These are phyloP conservation scores for Orbilia quercus DNA, from an alignment of 2,329 filamentous ascomycete species.

Conservation along the genomic window DNA sequence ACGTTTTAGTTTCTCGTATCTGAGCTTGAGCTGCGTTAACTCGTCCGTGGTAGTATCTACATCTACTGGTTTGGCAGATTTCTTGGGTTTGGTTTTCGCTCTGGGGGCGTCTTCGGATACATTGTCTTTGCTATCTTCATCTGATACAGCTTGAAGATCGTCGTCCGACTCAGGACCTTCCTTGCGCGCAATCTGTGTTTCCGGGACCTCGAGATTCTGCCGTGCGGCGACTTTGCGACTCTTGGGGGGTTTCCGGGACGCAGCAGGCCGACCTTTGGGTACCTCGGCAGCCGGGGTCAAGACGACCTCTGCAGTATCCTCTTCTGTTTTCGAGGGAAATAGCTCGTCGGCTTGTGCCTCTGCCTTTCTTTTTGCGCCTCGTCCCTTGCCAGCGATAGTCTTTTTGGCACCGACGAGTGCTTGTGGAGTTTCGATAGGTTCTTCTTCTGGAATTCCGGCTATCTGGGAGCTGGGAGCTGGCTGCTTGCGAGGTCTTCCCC, in stretches of 20 bases:
- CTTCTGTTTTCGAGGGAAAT: not conserved
- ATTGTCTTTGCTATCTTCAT: conserved; percentile 13
- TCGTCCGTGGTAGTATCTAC: conserved; percentile 14
- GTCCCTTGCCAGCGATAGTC: not conserved
- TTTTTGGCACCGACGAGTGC: not conserved
- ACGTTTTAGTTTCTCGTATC: conserved; percentile 38
- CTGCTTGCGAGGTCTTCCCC: conserved; percentile 50
- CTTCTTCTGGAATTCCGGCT: conserved; percentile 14
- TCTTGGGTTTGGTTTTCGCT: not conserved
- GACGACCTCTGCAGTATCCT: not conserved
- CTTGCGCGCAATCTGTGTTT: conserved; percentile 21
- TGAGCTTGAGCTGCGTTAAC: conserved; percentile 37
- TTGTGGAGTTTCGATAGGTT: not conserved
- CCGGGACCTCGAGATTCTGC: conserved; percentile 29
- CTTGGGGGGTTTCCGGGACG: conserved; percentile 1
- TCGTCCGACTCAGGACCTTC: conserved; percentile 4
- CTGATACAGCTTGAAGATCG: not conserved
- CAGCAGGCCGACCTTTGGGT: conserved; percentile 15
- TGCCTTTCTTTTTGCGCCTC: not conserved
- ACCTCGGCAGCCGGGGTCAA: not conserved
- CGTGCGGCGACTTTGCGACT: conserved; percentile 14
- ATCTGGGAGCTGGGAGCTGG: not conserved
- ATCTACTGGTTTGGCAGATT: not conserved
- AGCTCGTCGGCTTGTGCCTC: not conserved
- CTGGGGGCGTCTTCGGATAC: not conserved